Conservation (phyloP, 345 rosid genomes). For the Brassica juncea region DNA sequence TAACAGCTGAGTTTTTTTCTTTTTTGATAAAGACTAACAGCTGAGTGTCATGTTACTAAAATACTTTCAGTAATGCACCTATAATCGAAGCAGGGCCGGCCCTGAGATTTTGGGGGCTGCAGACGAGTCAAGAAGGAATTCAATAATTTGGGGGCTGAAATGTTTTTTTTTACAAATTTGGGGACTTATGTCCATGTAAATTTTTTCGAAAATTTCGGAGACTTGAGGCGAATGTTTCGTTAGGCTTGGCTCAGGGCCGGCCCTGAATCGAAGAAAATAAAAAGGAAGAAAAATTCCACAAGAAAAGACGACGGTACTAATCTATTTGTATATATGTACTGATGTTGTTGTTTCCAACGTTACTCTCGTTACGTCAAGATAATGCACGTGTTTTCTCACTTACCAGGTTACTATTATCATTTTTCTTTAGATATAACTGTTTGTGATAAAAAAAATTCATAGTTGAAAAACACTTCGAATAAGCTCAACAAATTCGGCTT, state of each 20-base stretch:
- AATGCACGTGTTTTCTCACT: slow-evolving; percentile 11
- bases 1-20: neutral
- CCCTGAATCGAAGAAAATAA: neutral
- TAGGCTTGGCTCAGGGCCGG: no score
- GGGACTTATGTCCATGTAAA: no score
- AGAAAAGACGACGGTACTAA: slow-evolving; percentile 12
- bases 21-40: no score
- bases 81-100: neutral
- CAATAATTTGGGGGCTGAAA: no score
- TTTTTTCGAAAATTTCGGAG: no score
- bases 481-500: neutral
- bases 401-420: slow-evolving; percentile 11
- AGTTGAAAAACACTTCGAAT: neutral
- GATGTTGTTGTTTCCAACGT: slow-evolving; percentile 25
- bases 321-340: slow-evolving; percentile 2
- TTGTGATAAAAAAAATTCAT: neutral
- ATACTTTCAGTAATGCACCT: slow-evolving; percentile 12
- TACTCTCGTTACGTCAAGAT: slow-evolving; percentile 21
- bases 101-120: no score
- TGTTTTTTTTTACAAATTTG: no score
- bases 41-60: neutral
- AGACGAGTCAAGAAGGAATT: no score
- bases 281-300: neutral
- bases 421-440: neutral
- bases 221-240: no score